Percentiles rank a stretch among this genome's conserved stretches.
Evolutionary conservation across 306 rosid species (phyloP).

Genomic region (Abrus pulchellus): DNA sequence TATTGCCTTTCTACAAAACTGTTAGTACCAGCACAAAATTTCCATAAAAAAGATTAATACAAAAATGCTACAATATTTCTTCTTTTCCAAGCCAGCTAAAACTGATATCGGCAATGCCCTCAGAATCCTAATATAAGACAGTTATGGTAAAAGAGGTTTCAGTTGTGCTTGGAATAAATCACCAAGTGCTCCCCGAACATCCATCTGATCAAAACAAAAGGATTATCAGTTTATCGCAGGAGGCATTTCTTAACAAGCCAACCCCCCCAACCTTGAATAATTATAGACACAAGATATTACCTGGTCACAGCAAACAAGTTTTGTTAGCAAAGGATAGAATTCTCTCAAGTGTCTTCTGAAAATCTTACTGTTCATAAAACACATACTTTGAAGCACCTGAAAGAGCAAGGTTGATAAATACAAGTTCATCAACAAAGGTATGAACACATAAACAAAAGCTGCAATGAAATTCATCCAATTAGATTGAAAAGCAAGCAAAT

Average conservation of each 20-base stretch:
- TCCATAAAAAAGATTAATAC: constrained; percentile 36
- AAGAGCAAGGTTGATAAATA: constrained; percentile 44
- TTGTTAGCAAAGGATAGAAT: constrained; percentile 93
- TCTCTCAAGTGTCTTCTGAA: constrained; percentile 93
- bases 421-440: constrained; percentile 28
- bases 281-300: constrained; percentile 57
- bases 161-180: constrained; percentile 90
- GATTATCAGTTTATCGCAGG: constrained; percentile 42
- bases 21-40: constrained; percentile 51
- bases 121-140: constrained; percentile 33
- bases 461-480: constrained; percentile 25
- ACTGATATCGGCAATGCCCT: constrained; percentile 35
- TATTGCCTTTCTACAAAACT: constrained; percentile 59
- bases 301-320: constrained; percentile 98
- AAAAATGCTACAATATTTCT: constrained; percentile 45
- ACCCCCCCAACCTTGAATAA: neutral
- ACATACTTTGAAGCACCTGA: constrained; percentile 94
- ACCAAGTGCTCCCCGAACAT: constrained; percentile 94
- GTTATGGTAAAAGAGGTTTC: constrained; percentile 87
- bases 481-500: constrained; percentile 36
- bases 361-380: constrained; percentile 85
- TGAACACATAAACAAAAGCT: constrained; percentile 10
- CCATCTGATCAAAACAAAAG: constrained; percentile 76
- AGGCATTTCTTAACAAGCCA: neutral
- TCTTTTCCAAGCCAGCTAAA: constrained; percentile 45